Conservation (phyloP, 2,329 filamentous ascomycete genomes). For the Exophiala aquamarina region DNA sequence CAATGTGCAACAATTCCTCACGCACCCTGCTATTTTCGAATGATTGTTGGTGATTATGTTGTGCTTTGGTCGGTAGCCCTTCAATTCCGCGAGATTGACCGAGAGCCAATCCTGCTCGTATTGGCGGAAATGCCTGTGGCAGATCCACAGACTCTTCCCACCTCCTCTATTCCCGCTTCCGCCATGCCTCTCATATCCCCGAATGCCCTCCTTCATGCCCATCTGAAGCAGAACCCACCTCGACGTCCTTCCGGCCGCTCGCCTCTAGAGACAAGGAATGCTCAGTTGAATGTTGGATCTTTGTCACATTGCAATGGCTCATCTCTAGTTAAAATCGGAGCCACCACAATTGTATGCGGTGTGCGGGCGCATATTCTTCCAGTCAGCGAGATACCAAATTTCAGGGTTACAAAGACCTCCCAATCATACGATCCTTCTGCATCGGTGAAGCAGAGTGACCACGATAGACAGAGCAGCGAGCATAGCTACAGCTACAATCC, state of each 20-base stretch:
- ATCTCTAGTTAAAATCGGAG: slow-evolving; percentile 78
- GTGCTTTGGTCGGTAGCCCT: no score
- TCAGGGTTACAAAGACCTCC: slow-evolving; percentile 44
- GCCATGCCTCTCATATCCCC: slow-evolving; percentile 47
- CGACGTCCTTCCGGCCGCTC: slow-evolving; percentile 79
- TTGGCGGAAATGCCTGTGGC: slow-evolving; percentile 17
- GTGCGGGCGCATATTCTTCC: slow-evolving; percentile 82
- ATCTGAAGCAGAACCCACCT: slow-evolving; percentile 65
- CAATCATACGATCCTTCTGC: slow-evolving; percentile 4
- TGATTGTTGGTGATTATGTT: no score
- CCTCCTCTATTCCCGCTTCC: slow-evolving; percentile 18
- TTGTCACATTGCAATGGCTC: slow-evolving; percentile 88
- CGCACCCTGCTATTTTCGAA: no score
- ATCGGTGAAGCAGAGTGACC: slow-evolving; percentile 4
- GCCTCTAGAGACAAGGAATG: slow-evolving; percentile 66
- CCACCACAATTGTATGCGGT: slow-evolving; percentile 88
- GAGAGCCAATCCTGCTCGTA: not conserved
- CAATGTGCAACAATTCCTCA: no score
- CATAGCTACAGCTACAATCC: slow-evolving; percentile 35
- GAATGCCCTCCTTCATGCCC: slow-evolving; percentile 83
- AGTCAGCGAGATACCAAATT: slow-evolving; percentile 71
- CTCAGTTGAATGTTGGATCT: slow-evolving; percentile 78
- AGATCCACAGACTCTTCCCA: not conserved
- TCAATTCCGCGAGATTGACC: no score
- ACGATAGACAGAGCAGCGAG: slow-evolving; percentile 42